Percentiles rank a stretch among this genome's conserved stretches.
Conservation (phyloP, 495 filamentous ascomycete genomes). For the Penicillium herquei region DNA sequence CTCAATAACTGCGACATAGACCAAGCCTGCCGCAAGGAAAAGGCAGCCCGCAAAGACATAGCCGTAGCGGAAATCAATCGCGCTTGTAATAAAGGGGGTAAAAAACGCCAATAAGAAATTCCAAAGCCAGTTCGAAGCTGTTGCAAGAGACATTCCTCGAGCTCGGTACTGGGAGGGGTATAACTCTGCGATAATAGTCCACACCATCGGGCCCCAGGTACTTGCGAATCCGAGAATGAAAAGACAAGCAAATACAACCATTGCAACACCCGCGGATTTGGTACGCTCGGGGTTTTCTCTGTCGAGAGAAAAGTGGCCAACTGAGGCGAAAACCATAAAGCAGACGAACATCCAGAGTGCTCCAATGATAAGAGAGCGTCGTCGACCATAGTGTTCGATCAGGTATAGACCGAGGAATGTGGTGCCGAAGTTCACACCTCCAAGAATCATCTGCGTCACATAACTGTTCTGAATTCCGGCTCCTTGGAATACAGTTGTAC, state of each 20-base stretch:
- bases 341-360: slow-evolving; percentile 69
- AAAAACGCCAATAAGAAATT: slow-evolving; percentile 84
- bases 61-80: slow-evolving; percentile 70
- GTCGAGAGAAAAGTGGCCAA: slow-evolving; percentile 60
- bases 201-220: slow-evolving; percentile 83
- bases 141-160: slow-evolving; percentile 71
- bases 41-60: slow-evolving; percentile 77
- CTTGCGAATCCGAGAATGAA: slow-evolving; percentile 57
- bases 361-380: slow-evolving; percentile 63
- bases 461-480: slow-evolving; percentile 66
- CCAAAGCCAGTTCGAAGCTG: slow-evolving; percentile 83
- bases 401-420: slow-evolving; percentile 71
- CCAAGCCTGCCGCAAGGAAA: slow-evolving; percentile 56
- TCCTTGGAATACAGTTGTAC: slow-evolving; percentile 65
- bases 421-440: slow-evolving; percentile 66
- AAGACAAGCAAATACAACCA: slow-evolving; percentile 71
- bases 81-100: slow-evolving; percentile 68
- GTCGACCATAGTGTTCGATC: slow-evolving; percentile 67
- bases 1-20: slow-evolving; percentile 75
- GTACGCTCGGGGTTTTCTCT: slow-evolving; percentile 46
- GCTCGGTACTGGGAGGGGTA: slow-evolving; percentile 75
- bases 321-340: slow-evolving; percentile 69
- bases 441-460: slow-evolving; percentile 71
- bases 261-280: slow-evolving; percentile 60
- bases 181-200: slow-evolving; percentile 76